These are phyloP conservation scores for Hanseniaspora singularis DNA, from an alignment of 805 yeast genomes.

Conservation along the genomic window DNA sequence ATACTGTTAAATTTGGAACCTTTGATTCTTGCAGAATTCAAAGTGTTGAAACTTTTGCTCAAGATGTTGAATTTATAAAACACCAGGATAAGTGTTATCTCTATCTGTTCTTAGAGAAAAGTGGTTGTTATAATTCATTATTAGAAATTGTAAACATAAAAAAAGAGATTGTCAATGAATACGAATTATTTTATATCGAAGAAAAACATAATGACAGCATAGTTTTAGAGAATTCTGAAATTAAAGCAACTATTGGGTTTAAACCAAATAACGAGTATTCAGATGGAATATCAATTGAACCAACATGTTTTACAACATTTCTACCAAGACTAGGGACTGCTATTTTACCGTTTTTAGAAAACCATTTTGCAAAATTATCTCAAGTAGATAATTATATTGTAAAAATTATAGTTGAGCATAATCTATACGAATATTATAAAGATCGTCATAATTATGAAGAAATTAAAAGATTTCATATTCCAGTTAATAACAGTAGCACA, in stretches of 20 bases:
- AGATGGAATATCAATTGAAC: slow-evolving; percentile 27
- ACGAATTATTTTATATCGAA: not conserved
- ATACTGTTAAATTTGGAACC: slow-evolving; percentile 34
- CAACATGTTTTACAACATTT: slow-evolving; percentile 45
- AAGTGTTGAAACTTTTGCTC: slow-evolving; percentile 17
- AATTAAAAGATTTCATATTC: slow-evolving; percentile 22
- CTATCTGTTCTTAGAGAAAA: slow-evolving; percentile 21
- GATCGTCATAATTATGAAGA: slow-evolving; percentile 31
- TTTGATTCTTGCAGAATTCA: slow-evolving; percentile 35
- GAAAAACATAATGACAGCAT: not conserved
- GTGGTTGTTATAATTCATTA: slow-evolving; percentile 18
- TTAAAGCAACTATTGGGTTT: slow-evolving; percentile 31
- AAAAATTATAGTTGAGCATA: slow-evolving; percentile 40
- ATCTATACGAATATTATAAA: slow-evolving; percentile 36
- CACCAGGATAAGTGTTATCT: slow-evolving; percentile 21
- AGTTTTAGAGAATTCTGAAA: slow-evolving; percentile 16
- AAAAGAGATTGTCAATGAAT: slow-evolving; percentile 1
- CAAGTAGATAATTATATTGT: slow-evolving; percentile 22
- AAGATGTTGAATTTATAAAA: slow-evolving; percentile 25
- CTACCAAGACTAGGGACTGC: slow-evolving; percentile 18
- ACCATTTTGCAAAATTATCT: slow-evolving; percentile 31
- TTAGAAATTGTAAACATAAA: slow-evolving; percentile 16
- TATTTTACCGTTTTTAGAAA: slow-evolving; percentile 15
- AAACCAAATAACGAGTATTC: slow-evolving; percentile 22
- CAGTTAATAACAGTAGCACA: too few relatives aligned